Evolutionary conservation across 2,329 filamentous ascomycete species (phyloP).

Genomic region (Aspergillus fischeri): DNA sequence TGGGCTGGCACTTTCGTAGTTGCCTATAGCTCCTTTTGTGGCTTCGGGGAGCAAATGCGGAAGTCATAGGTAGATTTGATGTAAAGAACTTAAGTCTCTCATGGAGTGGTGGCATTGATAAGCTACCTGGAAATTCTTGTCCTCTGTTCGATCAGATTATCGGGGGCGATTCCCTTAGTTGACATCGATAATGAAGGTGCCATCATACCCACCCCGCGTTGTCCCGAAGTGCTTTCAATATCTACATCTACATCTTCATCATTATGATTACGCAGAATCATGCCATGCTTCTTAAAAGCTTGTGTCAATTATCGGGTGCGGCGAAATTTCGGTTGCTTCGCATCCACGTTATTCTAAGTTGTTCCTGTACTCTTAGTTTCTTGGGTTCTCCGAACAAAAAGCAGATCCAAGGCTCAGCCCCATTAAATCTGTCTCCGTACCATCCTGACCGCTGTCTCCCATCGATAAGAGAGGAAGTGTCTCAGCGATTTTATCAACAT

Average conservation of each 20-base stretch:
- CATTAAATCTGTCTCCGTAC: not conserved
- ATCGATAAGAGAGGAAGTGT: not conserved
- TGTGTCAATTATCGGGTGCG: not conserved
- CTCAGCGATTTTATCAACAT: not conserved
- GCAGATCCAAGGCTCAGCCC: not conserved
- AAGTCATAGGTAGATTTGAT: too few species aligned
- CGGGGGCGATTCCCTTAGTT: not conserved
- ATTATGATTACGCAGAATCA: not conserved
- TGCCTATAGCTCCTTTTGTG: not conserved
- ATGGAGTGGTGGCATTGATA: not conserved
- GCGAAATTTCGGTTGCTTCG: not conserved
- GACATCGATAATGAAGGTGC: not conserved
- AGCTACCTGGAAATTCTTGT: not conserved
- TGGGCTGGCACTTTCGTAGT: not conserved
- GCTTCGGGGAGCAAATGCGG: not conserved
- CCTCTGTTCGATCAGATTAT: not conserved
- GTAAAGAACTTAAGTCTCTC: not conserved
- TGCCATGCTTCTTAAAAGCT: not conserved
- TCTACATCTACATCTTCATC: not conserved
- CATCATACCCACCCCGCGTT: not conserved
- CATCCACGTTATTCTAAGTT: not conserved
- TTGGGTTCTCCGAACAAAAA: not conserved
- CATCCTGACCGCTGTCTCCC: not conserved
- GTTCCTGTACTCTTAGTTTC: not conserved
- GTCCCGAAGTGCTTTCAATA: not conserved